These are phyloP conservation scores for Apiotrichum brassicae DNA, from an alignment of 1,284 basidiomycete genomes.

Conservation along the genomic window DNA sequence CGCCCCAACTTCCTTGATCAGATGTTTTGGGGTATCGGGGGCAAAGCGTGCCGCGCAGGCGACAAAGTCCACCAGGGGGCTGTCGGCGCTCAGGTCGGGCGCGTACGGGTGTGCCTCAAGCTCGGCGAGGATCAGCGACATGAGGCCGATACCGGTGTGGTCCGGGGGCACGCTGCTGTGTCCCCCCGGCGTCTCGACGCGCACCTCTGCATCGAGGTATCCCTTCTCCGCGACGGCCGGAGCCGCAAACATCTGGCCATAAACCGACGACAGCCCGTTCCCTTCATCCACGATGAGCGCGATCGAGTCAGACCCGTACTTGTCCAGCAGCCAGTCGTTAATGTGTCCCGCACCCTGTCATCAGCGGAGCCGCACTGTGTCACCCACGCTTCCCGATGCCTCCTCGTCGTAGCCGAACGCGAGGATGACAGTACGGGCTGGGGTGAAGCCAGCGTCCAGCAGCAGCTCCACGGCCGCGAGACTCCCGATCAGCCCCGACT, in stretches of 20 bases:
- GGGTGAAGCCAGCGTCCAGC: slow-evolving; percentile 53
- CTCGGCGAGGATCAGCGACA: slow-evolving; percentile 36
- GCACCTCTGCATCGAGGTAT: slow-evolving; percentile 55
- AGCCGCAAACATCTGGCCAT: slow-evolving; percentile 47
- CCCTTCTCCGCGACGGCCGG: slow-evolving; percentile 63
- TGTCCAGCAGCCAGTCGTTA: slow-evolving; percentile 50
- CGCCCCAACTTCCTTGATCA: slow-evolving; percentile 22
- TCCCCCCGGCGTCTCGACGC: slow-evolving; percentile 57
- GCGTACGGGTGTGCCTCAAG: slow-evolving; percentile 39
- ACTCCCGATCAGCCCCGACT: slow-evolving; percentile 56
- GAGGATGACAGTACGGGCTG: slow-evolving; percentile 55
- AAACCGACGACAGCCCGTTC: slow-evolving; percentile 21
- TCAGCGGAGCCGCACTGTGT: background rate
- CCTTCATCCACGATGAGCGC: slow-evolving; percentile 55
- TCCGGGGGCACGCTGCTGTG: slow-evolving; percentile 13
- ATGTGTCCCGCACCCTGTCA: slow-evolving; percentile 56
- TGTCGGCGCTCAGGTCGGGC: slow-evolving; percentile 24
- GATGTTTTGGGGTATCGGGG: slow-evolving; percentile 19
- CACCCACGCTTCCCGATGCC: slow-evolving; percentile 49
- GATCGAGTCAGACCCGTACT: slow-evolving; percentile 58
- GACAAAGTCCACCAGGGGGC: slow-evolving; percentile 24
- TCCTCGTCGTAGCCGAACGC: slow-evolving; percentile 70
- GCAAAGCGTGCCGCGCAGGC: slow-evolving; percentile 33
- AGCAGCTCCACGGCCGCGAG: slow-evolving; percentile 56
- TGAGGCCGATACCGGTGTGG: slow-evolving; percentile 44